Evolutionary conservation across 352 stramenopile species (phyloP).

Genomic region (Pythium plurisporium): DNA sequence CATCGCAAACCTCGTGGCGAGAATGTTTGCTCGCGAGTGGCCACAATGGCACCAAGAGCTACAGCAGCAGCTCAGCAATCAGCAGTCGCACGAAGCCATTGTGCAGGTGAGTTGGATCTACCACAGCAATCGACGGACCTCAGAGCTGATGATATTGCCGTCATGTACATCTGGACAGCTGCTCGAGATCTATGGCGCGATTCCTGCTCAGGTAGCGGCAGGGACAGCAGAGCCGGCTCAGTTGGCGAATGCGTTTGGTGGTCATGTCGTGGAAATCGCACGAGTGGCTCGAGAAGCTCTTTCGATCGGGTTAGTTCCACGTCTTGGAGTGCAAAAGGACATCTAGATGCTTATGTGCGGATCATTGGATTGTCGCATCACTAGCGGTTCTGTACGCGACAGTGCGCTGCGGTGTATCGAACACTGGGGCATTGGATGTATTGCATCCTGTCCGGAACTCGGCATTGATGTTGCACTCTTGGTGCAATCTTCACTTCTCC

Average conservation of each 20-base stretch:
- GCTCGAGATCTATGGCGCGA: slow-evolving; percentile 22
- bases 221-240: background rate
- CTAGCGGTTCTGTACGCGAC: slow-evolving; percentile 13
- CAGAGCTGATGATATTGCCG: too few species aligned
- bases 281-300: slow-evolving; percentile 2
- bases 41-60: slow-evolving; percentile 20
- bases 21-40: slow-evolving; percentile 16
- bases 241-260: slow-evolving; percentile 2
- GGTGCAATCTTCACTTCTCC: slow-evolving; percentile 3
- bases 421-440: slow-evolving; percentile 56
- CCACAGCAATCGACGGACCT: background rate
- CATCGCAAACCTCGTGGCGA: slow-evolving; percentile 19
- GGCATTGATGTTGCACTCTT: slow-evolving; percentile 9
- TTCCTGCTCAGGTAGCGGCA: slow-evolving; percentile 14
- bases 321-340: too few species aligned
- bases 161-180: slow-evolving; percentile 1
- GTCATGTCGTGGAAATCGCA: slow-evolving; percentile 9
- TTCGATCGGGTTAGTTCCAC: slow-evolving; percentile 1
- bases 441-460: slow-evolving; percentile 27
- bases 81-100: background rate
- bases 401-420: slow-evolving; percentile 59
- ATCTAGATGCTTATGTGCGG: too few species aligned
- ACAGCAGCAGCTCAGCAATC: slow-evolving; percentile 1
- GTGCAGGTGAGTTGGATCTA: background rate
- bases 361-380: too few species aligned